Percentiles rank a stretch among this genome's conserved stretches.
These are phyloP conservation scores for Picea glauca DNA, from an alignment of 75 land plant species.

Conservation along the genomic window DNA sequence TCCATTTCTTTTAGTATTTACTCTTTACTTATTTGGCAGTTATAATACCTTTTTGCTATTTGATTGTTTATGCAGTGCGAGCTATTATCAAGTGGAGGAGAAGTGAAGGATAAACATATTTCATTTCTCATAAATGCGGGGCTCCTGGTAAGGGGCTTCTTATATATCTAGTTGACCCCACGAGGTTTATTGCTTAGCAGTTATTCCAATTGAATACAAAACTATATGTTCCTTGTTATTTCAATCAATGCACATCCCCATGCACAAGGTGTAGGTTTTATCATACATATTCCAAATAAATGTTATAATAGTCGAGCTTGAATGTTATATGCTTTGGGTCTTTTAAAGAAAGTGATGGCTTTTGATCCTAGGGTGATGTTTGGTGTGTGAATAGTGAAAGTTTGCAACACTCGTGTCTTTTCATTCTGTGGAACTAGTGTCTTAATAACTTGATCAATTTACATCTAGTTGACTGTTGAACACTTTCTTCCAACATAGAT, in stretches of 20 bases:
- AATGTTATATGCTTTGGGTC: background rate
- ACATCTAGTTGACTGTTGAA: no score
- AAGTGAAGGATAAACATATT: constrained; percentile 62
- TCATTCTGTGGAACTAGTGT: no score
- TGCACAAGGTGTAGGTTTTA: background rate
- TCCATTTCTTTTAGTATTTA: background rate
- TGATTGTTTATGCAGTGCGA: constrained; percentile 31
- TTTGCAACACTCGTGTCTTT: no score
- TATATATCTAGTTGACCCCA: background rate
- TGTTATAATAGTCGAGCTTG: background rate
- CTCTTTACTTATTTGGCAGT: background rate
- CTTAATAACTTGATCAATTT: no score
- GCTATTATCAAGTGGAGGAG: constrained; percentile 70
- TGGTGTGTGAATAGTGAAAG: background rate
- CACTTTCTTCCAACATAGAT: no score
- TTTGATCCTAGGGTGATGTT: background rate
- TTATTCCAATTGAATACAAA: background rate
- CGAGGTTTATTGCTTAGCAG: background rate
- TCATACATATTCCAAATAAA: background rate
- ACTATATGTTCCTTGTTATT: background rate
- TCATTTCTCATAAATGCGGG: constrained; percentile 89
- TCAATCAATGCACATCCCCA: background rate
- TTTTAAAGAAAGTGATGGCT: background rate
- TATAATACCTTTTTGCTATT: background rate
- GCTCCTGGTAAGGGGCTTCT: constrained; percentile 54